These are phyloP conservation scores for Lasiodiplodia hormozganensis DNA, from an alignment of 2,329 filamentous ascomycete genomes.

Conservation along the genomic window DNA sequence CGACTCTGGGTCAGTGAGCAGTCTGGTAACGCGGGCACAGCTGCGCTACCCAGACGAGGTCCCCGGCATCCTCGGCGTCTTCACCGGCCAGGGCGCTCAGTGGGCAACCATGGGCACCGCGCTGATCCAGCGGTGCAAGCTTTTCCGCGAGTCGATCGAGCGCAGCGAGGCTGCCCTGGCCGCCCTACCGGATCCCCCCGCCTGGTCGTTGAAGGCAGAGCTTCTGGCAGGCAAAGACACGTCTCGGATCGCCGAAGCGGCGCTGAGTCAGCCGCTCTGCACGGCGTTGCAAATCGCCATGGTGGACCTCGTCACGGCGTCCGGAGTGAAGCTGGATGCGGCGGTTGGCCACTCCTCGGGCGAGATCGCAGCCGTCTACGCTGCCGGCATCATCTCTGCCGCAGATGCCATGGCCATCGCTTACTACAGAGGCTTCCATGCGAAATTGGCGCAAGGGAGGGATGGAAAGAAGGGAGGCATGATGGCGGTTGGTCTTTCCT, in stretches of 20 bases:
- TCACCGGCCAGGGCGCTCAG: conserved; percentile 54
- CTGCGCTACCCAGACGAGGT: too few relatives aligned
- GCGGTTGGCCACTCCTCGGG: conserved; percentile 53
- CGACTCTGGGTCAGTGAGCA: background rate
- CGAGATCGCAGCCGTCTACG: conserved; percentile 50
- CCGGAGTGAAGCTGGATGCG: conserved; percentile 39
- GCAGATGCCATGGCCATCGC: conserved; percentile 35
- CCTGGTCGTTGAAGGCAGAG: conserved; percentile 32
- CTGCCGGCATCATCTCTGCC: conserved; percentile 36
- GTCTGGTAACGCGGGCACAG: background rate
- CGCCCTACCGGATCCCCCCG: conserved; percentile 28
- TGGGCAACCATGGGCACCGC: conserved; percentile 51
- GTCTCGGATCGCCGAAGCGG: conserved; percentile 32
- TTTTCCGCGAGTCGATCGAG: conserved; percentile 35
- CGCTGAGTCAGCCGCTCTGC: conserved; percentile 43
- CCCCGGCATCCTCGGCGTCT: conserved; percentile 43
- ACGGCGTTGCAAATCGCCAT: conserved; percentile 48
- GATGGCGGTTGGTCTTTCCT: conserved; percentile 37
- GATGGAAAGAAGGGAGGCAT: conserved; percentile 41
- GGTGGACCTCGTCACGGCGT: conserved; percentile 38
- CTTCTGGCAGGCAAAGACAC: conserved; percentile 14
- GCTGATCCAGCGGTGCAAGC: conserved; percentile 37
- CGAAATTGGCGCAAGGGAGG: conserved; percentile 6
- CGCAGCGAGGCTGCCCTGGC: conserved; percentile 34
- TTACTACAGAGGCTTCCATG: conserved; percentile 35